Base-by-base conservation (phyloP, 768 basidiomycete genomes). In the Neoboletus magnificus region DNA sequence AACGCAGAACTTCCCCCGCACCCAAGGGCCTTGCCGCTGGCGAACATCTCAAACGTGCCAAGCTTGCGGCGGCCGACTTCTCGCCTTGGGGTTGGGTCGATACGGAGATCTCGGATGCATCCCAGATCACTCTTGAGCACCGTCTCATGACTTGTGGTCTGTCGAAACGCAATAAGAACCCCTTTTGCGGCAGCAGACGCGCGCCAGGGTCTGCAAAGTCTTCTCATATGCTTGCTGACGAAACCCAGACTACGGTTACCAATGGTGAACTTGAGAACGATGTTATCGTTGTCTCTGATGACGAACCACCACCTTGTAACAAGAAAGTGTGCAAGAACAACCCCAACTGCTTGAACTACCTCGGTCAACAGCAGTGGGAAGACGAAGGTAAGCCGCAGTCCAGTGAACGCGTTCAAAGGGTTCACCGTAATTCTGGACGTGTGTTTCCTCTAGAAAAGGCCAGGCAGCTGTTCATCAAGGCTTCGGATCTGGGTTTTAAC, bases 291-390 rank as follows among this genome's bases (percentile, higher is more conserved):
- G 77, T 90, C 36, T 86, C 86, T 1, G 89, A 90, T 52, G 83
- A 87, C 37, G 86, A 89, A 45, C 68, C 63, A 35, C 72, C 73
- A 4, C 62, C 68, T 16, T 93, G 91, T 65, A 76, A 68, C 55
- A 83, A 81, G 63, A 86, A 81, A 56, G 29, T 48, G 6, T 98
- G 96, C 72, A 86, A 81, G 62, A 71, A 71, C 47, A 95, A 93
- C 65, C 89, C 91, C 10, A 83, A 86, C 49, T 97, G 96, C 70
- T 74, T 95, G 51, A 96, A 94, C 68, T 86, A 92, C 72, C 73
- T 97, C 30, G 92, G 91, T 6, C 91, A 91, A 63, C 85, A 87
- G 27, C 77, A 78, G 59, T 96, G 93, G 88, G 87, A 91, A 67
- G 75, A 82, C 56, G 79, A 83, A 78, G 85, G 90, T 86, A 22